These are phyloP conservation scores for Intubia oerlemansii DNA, from an alignment of 2,329 filamentous ascomycete genomes.

Conservation along the genomic window DNA sequence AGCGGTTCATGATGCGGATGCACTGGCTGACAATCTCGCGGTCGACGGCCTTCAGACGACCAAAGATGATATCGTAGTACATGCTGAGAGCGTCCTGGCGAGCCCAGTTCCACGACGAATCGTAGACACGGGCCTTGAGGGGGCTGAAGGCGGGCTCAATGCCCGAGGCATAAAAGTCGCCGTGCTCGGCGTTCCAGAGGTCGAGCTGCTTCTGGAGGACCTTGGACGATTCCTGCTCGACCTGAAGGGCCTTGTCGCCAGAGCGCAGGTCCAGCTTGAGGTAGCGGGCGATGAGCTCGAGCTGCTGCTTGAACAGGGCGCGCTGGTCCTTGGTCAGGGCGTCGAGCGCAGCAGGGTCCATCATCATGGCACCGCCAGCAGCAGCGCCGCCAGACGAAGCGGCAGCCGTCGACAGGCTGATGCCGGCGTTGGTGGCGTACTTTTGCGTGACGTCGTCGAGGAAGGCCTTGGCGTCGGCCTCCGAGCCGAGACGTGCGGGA, in stretches of 20 bases:
- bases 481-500: constrained; percentile 65
- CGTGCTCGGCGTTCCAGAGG: constrained; percentile 86
- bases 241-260: constrained; percentile 84
- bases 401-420: constrained; percentile 60
- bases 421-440: constrained; percentile 65
- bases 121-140: constrained; percentile 87
- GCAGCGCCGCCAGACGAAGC: constrained; percentile 52
- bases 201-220: constrained; percentile 85
- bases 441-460: constrained; percentile 77
- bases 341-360: constrained; percentile 94
- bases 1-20: constrained; percentile 98
- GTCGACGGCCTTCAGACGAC: constrained; percentile 76
- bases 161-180: constrained; percentile 84
- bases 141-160: constrained; percentile 88
- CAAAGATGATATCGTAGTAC: constrained; percentile 99
- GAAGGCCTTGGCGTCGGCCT: constrained; percentile 80
- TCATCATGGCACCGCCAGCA: constrained; percentile 84
- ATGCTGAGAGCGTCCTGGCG: constrained; percentile 92
- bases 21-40: constrained; percentile 97
- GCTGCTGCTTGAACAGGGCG: constrained; percentile 91
- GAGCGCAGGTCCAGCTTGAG: constrained; percentile 91
- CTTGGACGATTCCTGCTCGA: constrained; percentile 66
- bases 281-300: constrained; percentile 86
- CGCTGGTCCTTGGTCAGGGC: constrained; percentile 93
- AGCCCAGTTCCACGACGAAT: constrained; percentile 99